Conservation (phyloP, 129 eudicot genomes). For the Heracleum sosnowskyi region DNA sequence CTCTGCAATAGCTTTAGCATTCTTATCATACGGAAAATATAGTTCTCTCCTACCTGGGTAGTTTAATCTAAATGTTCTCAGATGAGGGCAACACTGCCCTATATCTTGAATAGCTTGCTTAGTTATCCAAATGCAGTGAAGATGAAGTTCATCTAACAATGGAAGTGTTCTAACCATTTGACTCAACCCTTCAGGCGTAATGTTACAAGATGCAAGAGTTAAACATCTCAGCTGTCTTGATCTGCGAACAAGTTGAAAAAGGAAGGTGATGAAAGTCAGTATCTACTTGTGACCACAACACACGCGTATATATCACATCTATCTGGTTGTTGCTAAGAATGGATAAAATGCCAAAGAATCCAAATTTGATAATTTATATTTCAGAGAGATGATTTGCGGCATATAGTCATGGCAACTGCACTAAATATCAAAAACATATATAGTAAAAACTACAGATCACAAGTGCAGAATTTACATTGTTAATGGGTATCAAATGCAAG, state of each 20-base stretch:
- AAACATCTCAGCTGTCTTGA: constrained; percentile 39
- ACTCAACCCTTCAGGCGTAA: constrained; percentile 24
- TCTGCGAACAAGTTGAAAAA: constrained; percentile 25
- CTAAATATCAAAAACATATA: too few relatives aligned
- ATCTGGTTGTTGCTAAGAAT: too few relatives aligned
- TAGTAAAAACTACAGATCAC: too few relatives aligned
- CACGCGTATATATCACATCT: too few relatives aligned
- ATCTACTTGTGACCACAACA: not conserved
- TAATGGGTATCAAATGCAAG: too few relatives aligned
- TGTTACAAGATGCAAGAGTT: constrained; percentile 25
- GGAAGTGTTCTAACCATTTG: constrained; percentile 33
- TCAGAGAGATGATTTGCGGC: too few relatives aligned
- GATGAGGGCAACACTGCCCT: constrained; percentile 36
- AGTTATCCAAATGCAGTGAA: constrained; percentile 18
- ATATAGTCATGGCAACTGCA: too few relatives aligned
- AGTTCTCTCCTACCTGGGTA: constrained; percentile 13
- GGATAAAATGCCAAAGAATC: too few relatives aligned
- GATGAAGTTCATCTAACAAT: constrained; percentile 47
- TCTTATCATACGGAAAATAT: constrained; percentile 24
- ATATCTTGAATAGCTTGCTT: constrained; percentile 24
- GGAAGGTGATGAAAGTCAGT: constrained; percentile 3
- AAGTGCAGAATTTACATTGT: too few relatives aligned
- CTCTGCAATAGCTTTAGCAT: constrained; percentile 51
- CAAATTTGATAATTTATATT: too few relatives aligned
- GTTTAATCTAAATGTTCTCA: constrained; percentile 47